Evolutionary conservation across 306 rosid genomes (phyloP).

Genomic region (Vicia sativa): DNA sequence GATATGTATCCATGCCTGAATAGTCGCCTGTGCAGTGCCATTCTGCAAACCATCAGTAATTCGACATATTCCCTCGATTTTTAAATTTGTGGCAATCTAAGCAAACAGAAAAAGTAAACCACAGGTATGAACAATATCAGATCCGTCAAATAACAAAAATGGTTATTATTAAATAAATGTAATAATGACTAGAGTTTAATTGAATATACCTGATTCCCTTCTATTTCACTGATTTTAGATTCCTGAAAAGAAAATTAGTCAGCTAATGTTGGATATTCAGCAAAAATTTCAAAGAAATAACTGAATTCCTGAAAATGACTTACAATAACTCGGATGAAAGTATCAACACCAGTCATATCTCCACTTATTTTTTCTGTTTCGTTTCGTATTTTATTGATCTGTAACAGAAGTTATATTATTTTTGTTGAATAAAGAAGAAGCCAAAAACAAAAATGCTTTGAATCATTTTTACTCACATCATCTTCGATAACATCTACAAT

Average conservation of each 20-base stretch:
- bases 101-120: slow-evolving; percentile 36
- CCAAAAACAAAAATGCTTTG: slow-evolving; percentile 9
- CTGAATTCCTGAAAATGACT: slow-evolving; percentile 30
- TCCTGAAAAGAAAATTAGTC: slow-evolving; percentile 58
- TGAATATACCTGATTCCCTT: slow-evolving; percentile 76
- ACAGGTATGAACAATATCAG: slow-evolving; percentile 31
- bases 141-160: slow-evolving; percentile 9
- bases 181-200: slow-evolving; percentile 1
- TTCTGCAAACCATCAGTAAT: slow-evolving; percentile 53
- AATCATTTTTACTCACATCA: slow-evolving; percentile 53
- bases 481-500: slow-evolving; percentile 48
- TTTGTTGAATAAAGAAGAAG: slow-evolving; percentile 24
- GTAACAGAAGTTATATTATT: slow-evolving; percentile 30
- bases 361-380: slow-evolving; percentile 48
- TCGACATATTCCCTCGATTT: slow-evolving; percentile 60
- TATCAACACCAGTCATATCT: slow-evolving; percentile 53
- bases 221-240: slow-evolving; percentile 66
- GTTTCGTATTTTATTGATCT: slow-evolving; percentile 62
- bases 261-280: slow-evolving; percentile 28
- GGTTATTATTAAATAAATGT: slow-evolving; percentile 15
- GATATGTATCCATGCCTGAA: slow-evolving; percentile 59
- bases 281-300: slow-evolving; percentile 10
- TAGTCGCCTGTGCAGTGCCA: slow-evolving; percentile 47
- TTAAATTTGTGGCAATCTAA: slow-evolving; percentile 60
- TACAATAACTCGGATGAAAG: slow-evolving; percentile 68